Evolutionary conservation across 768 basidiomycete genomes (phyloP), one percentile per base, ranked within the genome.

Genomic region (Mycena rebaudengoi): DNA sequence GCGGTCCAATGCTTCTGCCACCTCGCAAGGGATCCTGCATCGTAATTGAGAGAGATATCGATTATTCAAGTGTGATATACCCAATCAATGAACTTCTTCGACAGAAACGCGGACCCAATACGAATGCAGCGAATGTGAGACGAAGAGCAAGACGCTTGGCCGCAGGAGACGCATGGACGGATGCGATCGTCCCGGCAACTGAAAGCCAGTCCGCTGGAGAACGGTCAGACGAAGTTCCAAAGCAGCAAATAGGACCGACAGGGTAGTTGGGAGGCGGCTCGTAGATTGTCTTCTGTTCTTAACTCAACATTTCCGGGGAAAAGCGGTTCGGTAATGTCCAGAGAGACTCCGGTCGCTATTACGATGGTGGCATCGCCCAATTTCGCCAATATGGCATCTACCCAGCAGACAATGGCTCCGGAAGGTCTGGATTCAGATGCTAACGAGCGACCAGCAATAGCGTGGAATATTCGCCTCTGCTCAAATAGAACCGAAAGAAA

Each of bases 251-350:
- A 14, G 14, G 13, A 64, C 63, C 26, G 33, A 88, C 91, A 82
- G 61, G 92, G 91, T n/a, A 94, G 76, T 66, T 92, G 91, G 23
- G 83, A 76, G 5, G 89, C 87, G 39, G 89, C 90, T 39, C 82
- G 80, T 29, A 91, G 70, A 56, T 74, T 76, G 60, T 88, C 84
- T 18, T 86, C 80, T 39, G 85, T 81, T 58, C 53, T 85, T 85
- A n/a, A 49, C 62, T 64, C 62, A 73, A 69, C 81, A 70, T 61
- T 62, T 80, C 58, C 72, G 72, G 37, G 71, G 67, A 40, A 62
- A 64, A 53, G 41, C 33, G 56, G 51, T 13, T 5, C n/a, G 52
- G 46, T 21, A 14, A 26, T 23, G 32, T 41, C 53, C 20, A 41
- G 51, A 28, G 63, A 60, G 37, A 71, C 54, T 10, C 75, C 74